Conservation (phyloP, 2,329 filamentous ascomycete genomes). For the Aspergillus jensenii region DNA sequence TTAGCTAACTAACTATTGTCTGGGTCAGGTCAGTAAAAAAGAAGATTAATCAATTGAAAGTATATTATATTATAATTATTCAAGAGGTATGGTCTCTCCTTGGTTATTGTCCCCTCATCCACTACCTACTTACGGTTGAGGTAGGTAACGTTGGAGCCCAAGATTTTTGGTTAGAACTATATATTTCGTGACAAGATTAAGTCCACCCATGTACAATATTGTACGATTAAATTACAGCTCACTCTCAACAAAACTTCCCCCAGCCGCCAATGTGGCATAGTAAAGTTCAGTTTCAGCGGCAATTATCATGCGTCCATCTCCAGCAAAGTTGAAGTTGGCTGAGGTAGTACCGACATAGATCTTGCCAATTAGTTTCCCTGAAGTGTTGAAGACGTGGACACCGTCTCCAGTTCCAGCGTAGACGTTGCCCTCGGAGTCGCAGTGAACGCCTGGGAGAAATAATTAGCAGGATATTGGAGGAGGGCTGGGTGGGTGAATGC, state of each 20-base stretch:
- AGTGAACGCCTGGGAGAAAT: constrained; percentile 56
- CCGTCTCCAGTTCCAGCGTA: constrained; percentile 58
- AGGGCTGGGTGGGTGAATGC: constrained; percentile 32
- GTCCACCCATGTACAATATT: no score
- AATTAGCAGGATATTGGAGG: constrained; percentile 50
- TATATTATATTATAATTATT: no score
- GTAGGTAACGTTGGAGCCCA: no score
- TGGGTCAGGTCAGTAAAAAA: no score
- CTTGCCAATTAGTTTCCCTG: constrained; percentile 56
- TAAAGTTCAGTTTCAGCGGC: constrained; percentile 48
- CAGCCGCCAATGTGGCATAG: constrained; percentile 37
- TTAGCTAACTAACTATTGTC: no score
- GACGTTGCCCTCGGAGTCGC: constrained; percentile 56
- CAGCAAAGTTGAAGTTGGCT: constrained; percentile 53
- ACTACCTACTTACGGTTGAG: no score
- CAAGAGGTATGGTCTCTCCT: no score
- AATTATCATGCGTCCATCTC: constrained; percentile 33
- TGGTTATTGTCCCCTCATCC: no score
- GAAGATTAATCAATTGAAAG: no score
- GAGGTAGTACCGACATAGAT: constrained; percentile 52
- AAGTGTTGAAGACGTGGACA: constrained; percentile 54
- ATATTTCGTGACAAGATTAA: no score
- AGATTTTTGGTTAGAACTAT: no score
- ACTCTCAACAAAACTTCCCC: neutral
- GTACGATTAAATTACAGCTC: neutral